Conservation (phyloP, 352 stramenopile genomes). For the Pythium insidiosum region DNA sequence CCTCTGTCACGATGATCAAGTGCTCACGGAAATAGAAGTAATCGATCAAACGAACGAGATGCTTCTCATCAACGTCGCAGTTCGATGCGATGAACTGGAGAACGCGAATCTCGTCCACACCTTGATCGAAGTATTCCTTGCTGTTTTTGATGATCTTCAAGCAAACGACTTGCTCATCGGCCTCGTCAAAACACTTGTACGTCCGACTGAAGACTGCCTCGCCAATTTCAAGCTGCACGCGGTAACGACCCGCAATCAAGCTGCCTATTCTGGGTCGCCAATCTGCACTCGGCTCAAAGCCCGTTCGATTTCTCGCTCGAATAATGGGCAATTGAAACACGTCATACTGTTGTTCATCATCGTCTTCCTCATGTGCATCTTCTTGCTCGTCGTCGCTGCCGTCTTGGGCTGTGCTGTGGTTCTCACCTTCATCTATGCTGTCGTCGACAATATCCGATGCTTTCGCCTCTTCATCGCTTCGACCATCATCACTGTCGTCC, state of each 20-base stretch:
- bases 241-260: conserved; percentile 53
- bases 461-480: conserved; percentile 8
- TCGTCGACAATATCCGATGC: too few species aligned
- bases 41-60: conserved; percentile 92
- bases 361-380: conserved; percentile 23
- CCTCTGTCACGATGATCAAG: conserved; percentile 96
- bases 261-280: conserved; percentile 51
- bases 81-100: conserved; percentile 61
- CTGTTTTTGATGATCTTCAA: conserved; percentile 99
- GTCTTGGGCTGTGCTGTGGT: too few species aligned
- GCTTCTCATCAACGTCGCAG: conserved; percentile 86
- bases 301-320: conserved; percentile 71
- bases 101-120: conserved; percentile 73
- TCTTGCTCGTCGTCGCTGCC: conserved; percentile 14
- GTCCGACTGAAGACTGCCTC: conserved; percentile 81
- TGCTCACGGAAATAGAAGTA: conserved; percentile 95
- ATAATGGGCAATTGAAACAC: conserved; percentile 63
- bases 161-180: conserved; percentile 83
- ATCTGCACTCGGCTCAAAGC: conserved; percentile 74
- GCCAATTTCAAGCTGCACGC: conserved; percentile 61
- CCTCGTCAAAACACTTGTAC: conserved; percentile 67
- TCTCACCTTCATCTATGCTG: too few species aligned
- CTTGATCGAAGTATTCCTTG: conserved; percentile 99
- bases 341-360: conserved; percentile 47
- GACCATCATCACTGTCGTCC: conserved; percentile 28